Base-by-base conservation (phyloP, 352 stramenopile genomes). In the Pseudoperonospora humuli region DNA sequence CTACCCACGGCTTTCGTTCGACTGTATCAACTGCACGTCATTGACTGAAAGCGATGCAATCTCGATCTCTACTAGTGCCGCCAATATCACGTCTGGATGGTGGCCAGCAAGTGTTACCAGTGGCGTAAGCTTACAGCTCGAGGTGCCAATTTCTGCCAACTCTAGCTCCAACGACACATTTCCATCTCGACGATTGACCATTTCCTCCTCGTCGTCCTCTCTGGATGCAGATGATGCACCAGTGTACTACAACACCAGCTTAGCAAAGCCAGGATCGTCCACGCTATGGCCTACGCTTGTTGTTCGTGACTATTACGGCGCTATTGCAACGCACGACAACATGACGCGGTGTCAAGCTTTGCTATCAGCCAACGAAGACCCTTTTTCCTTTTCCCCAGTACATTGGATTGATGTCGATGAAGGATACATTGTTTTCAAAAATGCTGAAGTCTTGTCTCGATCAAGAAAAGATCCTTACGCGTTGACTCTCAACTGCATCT, bases 31-130 rank as follows among this genome's bases (percentile, higher is more conserved):
- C 8, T 85, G 70, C 24, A 46, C 36, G 3, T 67, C 51, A 21
- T 28, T 26, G 0, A 44, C 35, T 5, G 40, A 44, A 0, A 24
- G 9, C 6, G 20, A 34, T 0, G 17, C 23, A 1, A 14, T 69
- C 2, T 24, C 21, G 3, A 50, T 75, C 2, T 50, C 62, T 13
- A 79, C 69, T 3, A 85, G 70, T 44, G 61, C 73, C 1, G 63
- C 56, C 10, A 33, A 11, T 5, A 64, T 86, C 7, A 64, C 54
- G 0, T 10, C 39, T 2, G 76, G 71, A 3, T 86, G 71, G 71
- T 86, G 76, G 76, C 76, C 76, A 3, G 6, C 23, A 0, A 62
- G 14, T n/a, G 74, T 84, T 2, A 86, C 67, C 1, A 86, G 73
- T 39, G 76, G 73, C 15, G 74, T 88, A 3, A 69, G 60, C 18